Evolutionary conservation across 495 filamentous ascomycete species (phyloP).

Genomic region (Aspergillus panamensis): DNA sequence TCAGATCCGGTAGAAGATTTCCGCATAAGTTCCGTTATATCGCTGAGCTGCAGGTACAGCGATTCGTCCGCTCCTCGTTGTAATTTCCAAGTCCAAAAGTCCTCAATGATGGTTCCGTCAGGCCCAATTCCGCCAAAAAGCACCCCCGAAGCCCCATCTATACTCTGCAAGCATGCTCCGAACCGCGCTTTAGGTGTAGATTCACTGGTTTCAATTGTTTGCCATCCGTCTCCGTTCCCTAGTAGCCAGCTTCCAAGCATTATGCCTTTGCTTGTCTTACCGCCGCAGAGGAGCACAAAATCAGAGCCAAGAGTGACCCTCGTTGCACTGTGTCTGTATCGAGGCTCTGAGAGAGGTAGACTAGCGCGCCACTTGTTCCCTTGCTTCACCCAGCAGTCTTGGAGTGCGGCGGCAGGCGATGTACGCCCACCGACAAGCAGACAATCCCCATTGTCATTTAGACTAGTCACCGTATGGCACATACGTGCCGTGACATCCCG

Average conservation of each 20-base stretch:
- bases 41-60: slow-evolving; percentile 25
- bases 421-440: slow-evolving; percentile 75
- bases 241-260: slow-evolving; percentile 61
- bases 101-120: slow-evolving; percentile 55
- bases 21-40: slow-evolving; percentile 24
- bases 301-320: slow-evolving; percentile 43
- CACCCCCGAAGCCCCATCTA: slow-evolving; percentile 47
- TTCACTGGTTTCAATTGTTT: slow-evolving; percentile 37
- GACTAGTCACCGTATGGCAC: slow-evolving; percentile 70
- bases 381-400: slow-evolving; percentile 69
- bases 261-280: slow-evolving; percentile 55
- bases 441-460: slow-evolving; percentile 42
- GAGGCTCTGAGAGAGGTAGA: slow-evolving; percentile 57
- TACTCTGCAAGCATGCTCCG: slow-evolving; percentile 52
- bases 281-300: slow-evolving; percentile 63
- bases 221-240: slow-evolving; percentile 57
- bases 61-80: slow-evolving; percentile 23
- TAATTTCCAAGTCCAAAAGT: slow-evolving; percentile 57
- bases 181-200: slow-evolving; percentile 52
- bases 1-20: slow-evolving; percentile 20
- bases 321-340: slow-evolving; percentile 69
- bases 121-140: slow-evolving; percentile 63
- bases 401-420: slow-evolving; percentile 62
- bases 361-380: slow-evolving; percentile 58
- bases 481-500: slow-evolving; percentile 54